Conservation (phyloP, 495 filamentous ascomycete species). For the Penicillium atrosanguineum region DNA sequence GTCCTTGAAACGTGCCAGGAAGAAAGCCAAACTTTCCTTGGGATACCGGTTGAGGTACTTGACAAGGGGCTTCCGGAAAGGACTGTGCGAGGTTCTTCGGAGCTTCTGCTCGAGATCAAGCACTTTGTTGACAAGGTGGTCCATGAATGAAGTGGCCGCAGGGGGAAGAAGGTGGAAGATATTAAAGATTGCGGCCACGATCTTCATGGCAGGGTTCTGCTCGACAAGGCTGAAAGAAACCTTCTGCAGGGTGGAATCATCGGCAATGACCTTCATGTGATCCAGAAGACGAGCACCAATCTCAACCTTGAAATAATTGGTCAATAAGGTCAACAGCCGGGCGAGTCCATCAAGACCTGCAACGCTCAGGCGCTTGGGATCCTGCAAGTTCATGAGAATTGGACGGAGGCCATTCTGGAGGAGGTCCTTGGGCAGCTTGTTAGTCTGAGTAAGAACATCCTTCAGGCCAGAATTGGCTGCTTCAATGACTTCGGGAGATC, state of each 20-base stretch:
- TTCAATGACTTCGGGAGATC: conserved; percentile 86
- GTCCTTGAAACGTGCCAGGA: conserved; percentile 71
- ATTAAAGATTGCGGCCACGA: conserved; percentile 89
- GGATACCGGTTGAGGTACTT: conserved; percentile 93
- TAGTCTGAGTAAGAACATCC: conserved; percentile 79
- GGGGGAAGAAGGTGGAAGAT: conserved; percentile 93
- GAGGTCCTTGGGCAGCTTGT: conserved; percentile 92
- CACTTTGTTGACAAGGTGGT: conserved; percentile 81
- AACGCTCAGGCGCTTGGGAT: conserved; percentile 85
- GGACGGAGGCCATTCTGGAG: conserved; percentile 91
- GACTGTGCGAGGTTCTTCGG: conserved; percentile 85
- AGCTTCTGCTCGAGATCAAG: conserved; percentile 84
- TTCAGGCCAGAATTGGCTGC: conserved; percentile 87
- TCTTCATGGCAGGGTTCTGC: conserved; percentile 85
- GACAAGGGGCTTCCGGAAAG: conserved; percentile 88
- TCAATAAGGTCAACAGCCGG: conserved; percentile 81
- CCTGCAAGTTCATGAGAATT: conserved; percentile 92
- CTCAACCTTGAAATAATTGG: conserved; percentile 98
- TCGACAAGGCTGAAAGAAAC: conserved; percentile 93
- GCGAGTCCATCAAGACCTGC: conserved; percentile 90
- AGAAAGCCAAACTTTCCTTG: conserved; percentile 78
- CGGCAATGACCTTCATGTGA: conserved; percentile 89
- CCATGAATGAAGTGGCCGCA: conserved; percentile 86
- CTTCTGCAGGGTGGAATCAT: conserved; percentile 73
- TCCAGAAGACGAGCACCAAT: conserved; percentile 89